phyloP scores from a whole-genome alignment of 2,329 filamentous ascomycete species.

The Talaromyces islandicus region DNA sequence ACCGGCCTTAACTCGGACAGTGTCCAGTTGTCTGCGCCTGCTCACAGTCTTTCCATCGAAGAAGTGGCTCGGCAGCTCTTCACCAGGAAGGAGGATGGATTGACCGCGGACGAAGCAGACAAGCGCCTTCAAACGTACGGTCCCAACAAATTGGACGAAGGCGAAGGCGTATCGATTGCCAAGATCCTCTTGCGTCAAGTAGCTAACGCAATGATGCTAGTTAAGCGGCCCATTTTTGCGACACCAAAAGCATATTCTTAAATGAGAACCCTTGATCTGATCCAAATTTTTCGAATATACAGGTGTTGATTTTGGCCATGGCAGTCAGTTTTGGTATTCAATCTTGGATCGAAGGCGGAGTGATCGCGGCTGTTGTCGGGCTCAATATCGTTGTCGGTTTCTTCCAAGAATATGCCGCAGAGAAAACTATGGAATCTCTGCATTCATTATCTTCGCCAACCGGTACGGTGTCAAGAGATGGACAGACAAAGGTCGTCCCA shows the following conservation, averaged over 20 bases:
- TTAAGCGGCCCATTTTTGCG: conserved; percentile 8
- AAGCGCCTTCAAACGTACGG: too few species aligned
- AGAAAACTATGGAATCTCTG: conserved; percentile 55
- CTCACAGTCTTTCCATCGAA: too few species aligned
- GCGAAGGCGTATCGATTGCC: conserved; percentile 40
- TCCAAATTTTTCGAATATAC: background rate
- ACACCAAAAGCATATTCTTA: background rate
- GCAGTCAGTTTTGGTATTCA: conserved; percentile 51
- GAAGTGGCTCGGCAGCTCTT: too few species aligned
- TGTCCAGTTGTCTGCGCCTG: too few species aligned
- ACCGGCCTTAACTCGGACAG: too few species aligned
- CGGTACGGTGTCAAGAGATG: conserved; percentile 52
- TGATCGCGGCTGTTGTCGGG: conserved; percentile 53
- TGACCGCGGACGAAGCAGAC: too few species aligned
- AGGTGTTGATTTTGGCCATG: conserved; percentile 75
- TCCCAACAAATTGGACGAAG: conserved; percentile 41
- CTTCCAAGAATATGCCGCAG: conserved; percentile 54
- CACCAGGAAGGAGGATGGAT: too few species aligned
- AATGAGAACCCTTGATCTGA: conserved; percentile 8
- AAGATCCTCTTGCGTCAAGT: conserved; percentile 48
- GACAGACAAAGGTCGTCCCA: conserved; percentile 46
- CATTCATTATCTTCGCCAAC: conserved; percentile 51
- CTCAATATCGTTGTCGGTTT: conserved; percentile 55
- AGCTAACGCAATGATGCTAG: conserved; percentile 33
- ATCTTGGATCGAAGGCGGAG: conserved; percentile 54